Evolutionary conservation across 192 early-diverging fungal genomes (phyloP).

Genomic region (Umbelopsis sp.): DNA sequence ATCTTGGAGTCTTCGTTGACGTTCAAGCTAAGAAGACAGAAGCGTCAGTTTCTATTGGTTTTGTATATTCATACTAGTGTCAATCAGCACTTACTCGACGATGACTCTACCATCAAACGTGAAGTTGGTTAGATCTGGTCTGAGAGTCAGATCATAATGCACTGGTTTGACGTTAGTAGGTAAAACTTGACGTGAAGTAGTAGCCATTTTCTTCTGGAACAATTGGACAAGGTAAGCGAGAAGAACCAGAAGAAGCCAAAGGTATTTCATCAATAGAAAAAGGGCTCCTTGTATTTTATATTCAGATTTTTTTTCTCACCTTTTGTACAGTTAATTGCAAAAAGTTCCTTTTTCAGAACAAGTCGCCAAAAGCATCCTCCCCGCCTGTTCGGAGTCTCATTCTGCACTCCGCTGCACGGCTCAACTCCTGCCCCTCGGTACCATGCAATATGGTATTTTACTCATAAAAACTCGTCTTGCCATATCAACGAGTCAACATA

Average conservation of each 20-base stretch:
- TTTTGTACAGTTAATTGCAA: neutral
- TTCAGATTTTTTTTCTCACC: constrained; percentile 1
- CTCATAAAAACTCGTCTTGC: too few relatives aligned
- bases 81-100: constrained; percentile 58
- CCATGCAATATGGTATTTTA: too few relatives aligned
- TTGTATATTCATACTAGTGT: neutral
- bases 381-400: neutral
- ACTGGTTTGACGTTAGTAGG: constrained; percentile 83
- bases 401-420: neutral
- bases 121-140: constrained; percentile 81
- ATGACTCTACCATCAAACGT: constrained; percentile 78
- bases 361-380: constrained; percentile 13
- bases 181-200: constrained; percentile 66
- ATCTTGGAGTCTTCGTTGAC: constrained; percentile 63
- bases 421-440: neutral
- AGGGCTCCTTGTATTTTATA: neutral
- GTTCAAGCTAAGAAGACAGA: constrained; percentile 46
- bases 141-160: constrained; percentile 82
- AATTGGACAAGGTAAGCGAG: neutral
- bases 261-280: neutral
- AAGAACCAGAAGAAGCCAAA: neutral
- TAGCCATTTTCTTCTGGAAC: neutral
- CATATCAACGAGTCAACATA: too few relatives aligned
- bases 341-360: constrained; percentile 16
- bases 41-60: neutral